Evolutionary conservation across 495 filamentous ascomycete species (phyloP), one percentile per base, ranked within the genome.

Genomic region (Apiosordaria backusii): DNA sequence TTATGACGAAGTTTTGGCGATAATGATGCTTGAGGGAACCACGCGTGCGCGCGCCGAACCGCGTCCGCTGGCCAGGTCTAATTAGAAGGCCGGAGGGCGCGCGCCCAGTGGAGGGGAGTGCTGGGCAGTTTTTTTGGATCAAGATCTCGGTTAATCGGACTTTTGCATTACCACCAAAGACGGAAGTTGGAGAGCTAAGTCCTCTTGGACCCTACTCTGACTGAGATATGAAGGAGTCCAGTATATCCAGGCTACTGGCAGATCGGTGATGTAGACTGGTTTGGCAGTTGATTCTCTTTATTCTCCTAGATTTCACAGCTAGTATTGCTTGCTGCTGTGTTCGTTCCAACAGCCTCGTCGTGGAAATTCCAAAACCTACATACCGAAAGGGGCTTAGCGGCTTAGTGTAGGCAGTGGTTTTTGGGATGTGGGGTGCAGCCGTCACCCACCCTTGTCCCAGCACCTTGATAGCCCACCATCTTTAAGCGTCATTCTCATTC

Each of bases 1-100:
- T 75, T 71, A 76, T 75, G 72, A 73, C 75, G 72, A 27, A 61
- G 26, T 25, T 59, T 45, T 45, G 52, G 22, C 52, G 52, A 21
- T 23, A 23, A 18, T 55, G 52, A 55, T 55, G 52, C 6, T 55
- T 19, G 52, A 55, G 21, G 16, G 35, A 45, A 45, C 9, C 35
- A 45, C 35, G 35, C 35, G 35, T 45, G 35, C 35, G 35, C 35
- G 35, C 35, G 35, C 35, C 35, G 35, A 15, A 45, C 35, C 35
- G 35, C 35, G 35, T 45, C 35, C 35, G 35, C 35, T 18, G 16
- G 35, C 35, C 35, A 18, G 13, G 35, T 45, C 35, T 45, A 45
- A 45, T 45, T 45, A 45, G 35, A 45, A 45, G 35, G 35, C 35
- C 35, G 35, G 10, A 45, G 16, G 35, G 35, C 35, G 35, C 35